Conservation (phyloP, 768 basidiomycete genomes). For the Pleurotus sapidus region DNA sequence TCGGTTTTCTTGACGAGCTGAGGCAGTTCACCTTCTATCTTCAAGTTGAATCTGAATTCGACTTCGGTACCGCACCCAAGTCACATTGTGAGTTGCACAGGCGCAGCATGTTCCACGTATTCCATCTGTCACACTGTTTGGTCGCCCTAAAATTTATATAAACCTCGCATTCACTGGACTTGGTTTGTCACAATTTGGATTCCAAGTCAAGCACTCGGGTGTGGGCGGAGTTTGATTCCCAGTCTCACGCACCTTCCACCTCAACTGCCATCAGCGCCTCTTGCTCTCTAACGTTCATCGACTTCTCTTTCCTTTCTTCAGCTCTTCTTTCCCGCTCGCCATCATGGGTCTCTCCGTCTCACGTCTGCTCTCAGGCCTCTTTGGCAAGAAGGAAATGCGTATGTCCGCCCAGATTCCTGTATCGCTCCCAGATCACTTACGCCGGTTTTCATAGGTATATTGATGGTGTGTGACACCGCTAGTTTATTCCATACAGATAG, state of each 20-base stretch:
- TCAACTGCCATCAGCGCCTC: conserved; percentile 20
- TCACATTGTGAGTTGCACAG: neutral
- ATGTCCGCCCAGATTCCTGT: conserved; percentile 36
- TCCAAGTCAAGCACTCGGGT: neutral
- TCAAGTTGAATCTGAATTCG: too few relatives aligned
- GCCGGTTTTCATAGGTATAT: conserved; percentile 67
- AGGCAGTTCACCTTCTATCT: too few relatives aligned
- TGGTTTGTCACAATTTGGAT: conserved; percentile 6
- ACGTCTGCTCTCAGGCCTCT: conserved; percentile 74
- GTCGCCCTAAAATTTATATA: neutral
- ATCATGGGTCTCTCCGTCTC: conserved; percentile 81
- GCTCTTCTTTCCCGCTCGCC: conserved; percentile 26
- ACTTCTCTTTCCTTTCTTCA: conserved; percentile 15
- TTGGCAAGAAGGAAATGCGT: conserved; percentile 99
- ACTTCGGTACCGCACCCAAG: too few relatives aligned
- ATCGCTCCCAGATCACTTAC: conserved; percentile 14
- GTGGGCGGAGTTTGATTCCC: conserved; percentile 43
- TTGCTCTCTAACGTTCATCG: conserved; percentile 10
- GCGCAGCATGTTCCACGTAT: conserved; percentile 6
- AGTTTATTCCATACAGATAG: conserved; percentile 14
- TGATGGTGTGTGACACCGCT: conserved; percentile 65
- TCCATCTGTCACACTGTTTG: neutral
- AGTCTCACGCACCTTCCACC: conserved; percentile 39
- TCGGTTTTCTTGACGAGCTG: too few relatives aligned
- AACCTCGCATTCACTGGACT: neutral